Evolutionary conservation across 1,284 basidiomycete species (phyloP), one percentile per base, ranked within the genome.

Genomic region (Cutaneotrichosporon sp.): DNA sequence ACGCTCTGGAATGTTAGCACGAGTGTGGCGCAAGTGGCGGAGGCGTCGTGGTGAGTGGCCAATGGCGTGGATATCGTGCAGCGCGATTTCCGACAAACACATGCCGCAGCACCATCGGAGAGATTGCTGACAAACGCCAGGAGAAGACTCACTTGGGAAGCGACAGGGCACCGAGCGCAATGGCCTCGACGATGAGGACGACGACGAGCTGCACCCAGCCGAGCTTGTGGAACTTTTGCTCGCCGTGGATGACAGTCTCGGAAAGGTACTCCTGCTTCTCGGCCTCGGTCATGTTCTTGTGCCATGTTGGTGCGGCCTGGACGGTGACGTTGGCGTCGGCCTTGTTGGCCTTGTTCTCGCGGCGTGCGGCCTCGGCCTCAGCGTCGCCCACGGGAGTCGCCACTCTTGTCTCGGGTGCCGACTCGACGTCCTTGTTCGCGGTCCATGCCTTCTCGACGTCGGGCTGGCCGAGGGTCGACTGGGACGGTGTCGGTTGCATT

Each of bases 131-230:
- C 13, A 4, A 14, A 37, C 5, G 5, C 36, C 5, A 14, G 36
- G 36, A 30, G 10, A 30, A 30, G 5, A 58, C 56, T 52, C 44
- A 58, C 56, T 38, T 41, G 20, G 56, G 56, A 14, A 58, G 39
- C 5, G 56, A 58, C 4, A 58, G 50, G 2, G 56, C 39, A 21
- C 56, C 56, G 18, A 58, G 56, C 4, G 56, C 56, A 17, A 58
- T 52, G 17, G 56, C 56, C 50, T 52, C 50, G 47, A 55, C 53
- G 30, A 58, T 58, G 12, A 58, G 53, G 17, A 58, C 50, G 30
- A 58, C 56, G n/a, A 52, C 50, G 15, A 58, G 56, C 56, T 54
- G 56, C 7, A 54, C 5, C 56, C 56, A 58, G 4, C 56, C 56
- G n/a, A 58, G 56, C 46, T 55, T 35, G 50, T 58, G 46, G 53